Conservation (phyloP, 352 stramenopile species). For the Chrysophaeum taylorii region DNA sequence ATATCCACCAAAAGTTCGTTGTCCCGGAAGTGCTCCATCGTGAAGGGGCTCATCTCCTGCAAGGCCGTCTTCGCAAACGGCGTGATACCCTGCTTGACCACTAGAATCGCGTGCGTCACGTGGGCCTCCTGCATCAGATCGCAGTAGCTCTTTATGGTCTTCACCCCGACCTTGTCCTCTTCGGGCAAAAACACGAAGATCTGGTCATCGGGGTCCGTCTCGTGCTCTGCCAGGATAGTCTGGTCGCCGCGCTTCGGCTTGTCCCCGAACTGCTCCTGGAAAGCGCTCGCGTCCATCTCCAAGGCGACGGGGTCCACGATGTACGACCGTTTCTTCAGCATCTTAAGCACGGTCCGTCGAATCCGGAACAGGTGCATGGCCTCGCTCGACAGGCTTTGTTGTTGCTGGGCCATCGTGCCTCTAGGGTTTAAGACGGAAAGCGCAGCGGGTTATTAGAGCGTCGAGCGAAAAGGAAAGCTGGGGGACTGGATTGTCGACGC, state of each 20-base stretch:
- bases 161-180: constrained; percentile 96
- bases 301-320: constrained; percentile 91
- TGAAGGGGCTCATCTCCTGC: constrained; percentile 74
- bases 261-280: constrained; percentile 74
- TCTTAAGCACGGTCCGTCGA: constrained; percentile 24
- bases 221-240: constrained; percentile 76
- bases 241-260: constrained; percentile 84
- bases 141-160: constrained; percentile 79
- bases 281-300: constrained; percentile 83
- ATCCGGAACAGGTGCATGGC: constrained; percentile 10
- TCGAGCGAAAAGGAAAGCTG: too few relatives aligned
- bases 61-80: constrained; percentile 92
- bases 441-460: too few relatives aligned
- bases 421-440: too few relatives aligned
- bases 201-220: constrained; percentile 70
- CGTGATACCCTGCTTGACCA: constrained; percentile 81
- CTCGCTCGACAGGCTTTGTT: background rate
- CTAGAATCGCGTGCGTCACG: constrained; percentile 92
- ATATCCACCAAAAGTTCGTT: constrained; percentile 99
- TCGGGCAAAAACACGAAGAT: constrained; percentile 99
- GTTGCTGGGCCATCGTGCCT: too few relatives aligned
- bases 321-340: constrained; percentile 80
- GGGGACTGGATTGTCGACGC: too few relatives aligned
- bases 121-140: constrained; percentile 95
- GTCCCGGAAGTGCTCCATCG: constrained; percentile 95